These are phyloP conservation scores for Camillea tinctor DNA, from an alignment of 2,329 filamentous ascomycete genomes.

Conservation along the genomic window DNA sequence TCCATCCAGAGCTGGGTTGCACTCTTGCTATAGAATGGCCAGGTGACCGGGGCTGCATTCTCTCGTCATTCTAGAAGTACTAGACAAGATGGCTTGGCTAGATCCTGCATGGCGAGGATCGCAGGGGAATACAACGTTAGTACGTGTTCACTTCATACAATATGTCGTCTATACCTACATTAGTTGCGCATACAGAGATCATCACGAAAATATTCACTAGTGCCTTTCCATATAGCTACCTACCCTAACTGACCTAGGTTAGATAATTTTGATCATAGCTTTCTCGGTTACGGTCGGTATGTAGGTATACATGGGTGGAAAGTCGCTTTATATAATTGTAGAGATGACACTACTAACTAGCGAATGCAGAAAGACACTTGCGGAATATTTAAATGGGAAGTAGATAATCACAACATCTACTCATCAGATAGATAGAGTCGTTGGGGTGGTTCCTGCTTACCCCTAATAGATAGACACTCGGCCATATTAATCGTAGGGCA, in stretches of 20 bases:
- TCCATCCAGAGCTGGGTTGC: background rate
- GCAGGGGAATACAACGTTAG: background rate
- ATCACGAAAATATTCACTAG: background rate
- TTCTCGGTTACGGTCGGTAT: background rate
- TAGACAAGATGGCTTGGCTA: background rate
- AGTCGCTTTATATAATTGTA: no score
- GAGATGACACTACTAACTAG: background rate
- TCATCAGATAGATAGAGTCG: no score
- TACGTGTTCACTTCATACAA: background rate
- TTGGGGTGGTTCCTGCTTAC: no score
- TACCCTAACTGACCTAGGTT: no score
- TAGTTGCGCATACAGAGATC: no score
- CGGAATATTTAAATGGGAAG: background rate
- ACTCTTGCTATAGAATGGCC: background rate
- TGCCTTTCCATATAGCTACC: background rate
- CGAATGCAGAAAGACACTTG: background rate
- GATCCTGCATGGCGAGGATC: background rate
- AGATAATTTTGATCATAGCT: background rate
- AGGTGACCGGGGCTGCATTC: background rate
- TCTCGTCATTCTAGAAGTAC: background rate
- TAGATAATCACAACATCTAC: background rate
- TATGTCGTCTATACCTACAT: background rate
- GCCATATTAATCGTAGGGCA: no score
- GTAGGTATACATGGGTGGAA: background rate
- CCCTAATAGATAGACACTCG: no score